phyloP scores from a whole-genome alignment of 306 rosid genomes.

The Spatholobus suberectus region DNA sequence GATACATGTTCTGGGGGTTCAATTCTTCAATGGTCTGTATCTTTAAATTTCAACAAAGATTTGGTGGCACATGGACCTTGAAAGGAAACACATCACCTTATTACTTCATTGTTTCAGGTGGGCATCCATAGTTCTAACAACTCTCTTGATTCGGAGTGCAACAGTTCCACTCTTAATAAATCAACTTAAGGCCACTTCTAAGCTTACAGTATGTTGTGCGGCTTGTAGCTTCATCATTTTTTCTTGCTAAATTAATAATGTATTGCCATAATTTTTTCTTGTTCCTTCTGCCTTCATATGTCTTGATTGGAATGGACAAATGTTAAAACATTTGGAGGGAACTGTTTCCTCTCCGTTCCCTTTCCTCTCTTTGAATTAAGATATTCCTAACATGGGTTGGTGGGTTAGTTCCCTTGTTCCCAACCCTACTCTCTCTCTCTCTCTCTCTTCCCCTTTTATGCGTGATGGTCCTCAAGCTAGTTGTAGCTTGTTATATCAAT shows the following conservation, averaged over 20 bases:
- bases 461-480: background rate
- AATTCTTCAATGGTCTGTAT: background rate
- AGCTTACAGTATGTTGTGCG: constrained; percentile 68
- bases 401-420: constrained; percentile 4
- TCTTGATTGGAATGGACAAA: constrained; percentile 13
- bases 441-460: background rate
- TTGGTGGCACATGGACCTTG: constrained; percentile 15
- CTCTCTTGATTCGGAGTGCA: constrained; percentile 68
- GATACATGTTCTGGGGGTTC: background rate
- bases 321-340: constrained; percentile 22
- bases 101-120: constrained; percentile 69
- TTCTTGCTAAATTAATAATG: background rate
- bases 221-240: constrained; percentile 18
- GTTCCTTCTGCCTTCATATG: constrained; percentile 24
- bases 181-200: constrained; percentile 81
- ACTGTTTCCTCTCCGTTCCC: background rate
- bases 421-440: background rate
- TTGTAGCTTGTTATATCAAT: background rate
- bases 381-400: background rate
- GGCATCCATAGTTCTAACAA: constrained; percentile 76
- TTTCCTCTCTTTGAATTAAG: constrained; percentile 25
- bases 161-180: constrained; percentile 72
- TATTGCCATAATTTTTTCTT: background rate
- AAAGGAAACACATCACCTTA: constrained; percentile 12
- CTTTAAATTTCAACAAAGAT: constrained; percentile 9